Percentiles rank a stretch among this genome's conserved stretches.
These are phyloP conservation scores for Skeletonema tropicum DNA, from an alignment of 108 stramenopile genomes.

Conservation along the genomic window DNA sequence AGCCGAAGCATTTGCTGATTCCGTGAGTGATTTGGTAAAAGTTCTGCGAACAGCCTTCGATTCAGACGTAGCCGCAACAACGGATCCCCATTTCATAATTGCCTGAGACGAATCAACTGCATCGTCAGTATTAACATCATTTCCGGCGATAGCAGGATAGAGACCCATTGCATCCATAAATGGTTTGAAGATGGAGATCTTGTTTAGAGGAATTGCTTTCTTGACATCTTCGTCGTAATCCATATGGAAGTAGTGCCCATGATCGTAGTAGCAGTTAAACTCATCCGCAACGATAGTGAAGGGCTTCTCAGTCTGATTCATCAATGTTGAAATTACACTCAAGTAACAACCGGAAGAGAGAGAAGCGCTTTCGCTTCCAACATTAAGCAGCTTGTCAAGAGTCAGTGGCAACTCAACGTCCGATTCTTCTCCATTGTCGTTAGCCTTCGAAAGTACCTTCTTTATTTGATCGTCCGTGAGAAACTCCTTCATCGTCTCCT, in stretches of 20 bases:
- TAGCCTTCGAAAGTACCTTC: conserved; percentile 34
- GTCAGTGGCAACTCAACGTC: conserved; percentile 30
- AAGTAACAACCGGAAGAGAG: conserved; percentile 74
- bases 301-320: conserved; percentile 72
- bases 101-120: conserved; percentile 7
- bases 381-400: conserved; percentile 59
- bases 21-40: conserved; percentile 60
- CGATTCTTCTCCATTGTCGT: conserved; percentile 12
- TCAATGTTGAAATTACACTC: conserved; percentile 59
- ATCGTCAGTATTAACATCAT: conserved; percentile 20
- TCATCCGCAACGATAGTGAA: conserved; percentile 81
- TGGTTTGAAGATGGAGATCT: conserved; percentile 76
- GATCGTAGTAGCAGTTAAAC: conserved; percentile 80
- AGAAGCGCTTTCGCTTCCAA: conserved; percentile 48
- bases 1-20: conserved; percentile 36
- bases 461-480: conserved; percentile 63
- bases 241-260: conserved; percentile 84
- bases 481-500: conserved; percentile 52
- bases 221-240: conserved; percentile 72
- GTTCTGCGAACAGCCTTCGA: conserved; percentile 61
- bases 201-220: conserved; percentile 66
- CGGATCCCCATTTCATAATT: conserved; percentile 68
- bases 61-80: conserved; percentile 69
- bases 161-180: conserved; percentile 74
- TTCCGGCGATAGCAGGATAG: conserved; percentile 48